phyloP scores from a whole-genome alignment of 768 basidiomycete species.

The Termitomyces sp. region DNA sequence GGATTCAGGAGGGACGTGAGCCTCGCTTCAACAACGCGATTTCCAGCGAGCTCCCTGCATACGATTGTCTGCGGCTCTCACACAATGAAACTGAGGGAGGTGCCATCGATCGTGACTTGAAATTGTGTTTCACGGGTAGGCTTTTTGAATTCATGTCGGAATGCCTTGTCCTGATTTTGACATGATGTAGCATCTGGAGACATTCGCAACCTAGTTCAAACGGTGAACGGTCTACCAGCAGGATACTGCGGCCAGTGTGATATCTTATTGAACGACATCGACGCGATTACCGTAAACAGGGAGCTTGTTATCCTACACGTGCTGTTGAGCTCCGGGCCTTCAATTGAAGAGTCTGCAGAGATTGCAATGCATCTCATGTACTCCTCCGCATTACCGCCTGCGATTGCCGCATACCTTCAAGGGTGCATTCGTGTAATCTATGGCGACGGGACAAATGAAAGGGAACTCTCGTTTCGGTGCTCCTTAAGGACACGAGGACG shows the following conservation, averaged over 20 bases:
- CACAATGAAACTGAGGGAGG: conserved; percentile 33
- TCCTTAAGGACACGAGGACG: conserved; percentile 29
- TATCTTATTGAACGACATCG: conserved; percentile 35
- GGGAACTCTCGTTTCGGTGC: conserved; percentile 34
- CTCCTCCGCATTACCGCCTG: conserved; percentile 32
- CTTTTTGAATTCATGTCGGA: too few relatives aligned
- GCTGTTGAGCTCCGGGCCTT: conserved; percentile 34
- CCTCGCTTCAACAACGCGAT: conserved; percentile 20
- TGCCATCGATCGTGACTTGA: conserved; percentile 21
- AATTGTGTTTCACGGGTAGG: conserved; percentile 26
- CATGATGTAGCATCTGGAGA: conserved; percentile 27
- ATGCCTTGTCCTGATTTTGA: too few relatives aligned
- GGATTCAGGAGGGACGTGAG: conserved; percentile 26
- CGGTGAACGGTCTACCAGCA: conserved; percentile 33
- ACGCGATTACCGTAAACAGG: conserved; percentile 34
- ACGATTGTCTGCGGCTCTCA: conserved; percentile 27
- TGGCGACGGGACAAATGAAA: conserved; percentile 24
- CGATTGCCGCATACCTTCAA: conserved; percentile 30
- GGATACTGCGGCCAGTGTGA: conserved; percentile 33
- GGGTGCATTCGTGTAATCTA: conserved; percentile 34
- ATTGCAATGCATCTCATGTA: conserved; percentile 40
- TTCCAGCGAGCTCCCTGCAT: conserved; percentile 24
- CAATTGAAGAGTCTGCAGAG: conserved; percentile 39
- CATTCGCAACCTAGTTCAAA: conserved; percentile 31
- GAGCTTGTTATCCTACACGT: conserved; percentile 36